Percentiles rank a stretch among this genome's conserved stretches.
phyloP scores from a whole-genome alignment of 2,329 filamentous ascomycete species.

The Exophiala xenobiotica region DNA sequence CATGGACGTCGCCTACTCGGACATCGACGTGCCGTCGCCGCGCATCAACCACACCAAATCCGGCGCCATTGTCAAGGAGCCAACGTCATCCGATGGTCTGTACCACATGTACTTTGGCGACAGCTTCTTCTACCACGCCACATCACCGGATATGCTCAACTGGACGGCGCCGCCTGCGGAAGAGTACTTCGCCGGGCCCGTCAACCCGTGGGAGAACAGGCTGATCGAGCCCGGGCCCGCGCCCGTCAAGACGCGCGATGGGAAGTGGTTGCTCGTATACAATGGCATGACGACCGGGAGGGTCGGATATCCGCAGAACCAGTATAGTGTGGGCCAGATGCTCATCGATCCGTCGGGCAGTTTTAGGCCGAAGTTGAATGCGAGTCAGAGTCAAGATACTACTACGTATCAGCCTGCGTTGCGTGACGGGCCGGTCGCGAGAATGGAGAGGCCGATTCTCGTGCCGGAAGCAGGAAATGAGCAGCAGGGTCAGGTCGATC shows the following conservation, averaged over 20 bases:
- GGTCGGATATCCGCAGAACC: conserved; percentile 31
- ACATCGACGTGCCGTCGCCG: conserved; percentile 9
- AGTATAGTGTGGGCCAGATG: conserved; percentile 36
- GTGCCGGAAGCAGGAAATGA: conserved; percentile 31
- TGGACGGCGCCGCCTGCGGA: conserved; percentile 26
- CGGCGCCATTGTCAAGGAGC: conserved; percentile 30
- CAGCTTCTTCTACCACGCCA: conserved; percentile 31
- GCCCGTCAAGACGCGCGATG: conserved; percentile 12
- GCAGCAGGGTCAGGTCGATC: conserved; percentile 34
- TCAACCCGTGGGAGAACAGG: conserved; percentile 11
- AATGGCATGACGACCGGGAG: conserved; percentile 24
- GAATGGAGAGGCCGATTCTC: conserved; percentile 35
- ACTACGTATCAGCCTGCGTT: conserved; percentile 8
- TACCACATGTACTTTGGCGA: conserved; percentile 39
- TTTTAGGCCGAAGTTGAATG: conserved; percentile 4
- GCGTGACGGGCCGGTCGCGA: conserved; percentile 32
- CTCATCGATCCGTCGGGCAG: conserved; percentile 33
- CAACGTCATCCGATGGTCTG: conserved; percentile 30
- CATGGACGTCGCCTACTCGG: conserved; percentile 6
- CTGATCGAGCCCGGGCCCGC: conserved; percentile 14
- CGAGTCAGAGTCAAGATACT: too few species aligned
- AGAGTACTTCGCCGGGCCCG: conserved; percentile 8
- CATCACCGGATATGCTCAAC: conserved; percentile 34
- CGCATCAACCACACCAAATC: conserved; percentile 12
- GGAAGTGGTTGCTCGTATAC: conserved; percentile 12